phyloP scores from a whole-genome alignment of 495 filamentous ascomycete species.

The Penicillium verhagenii region DNA sequence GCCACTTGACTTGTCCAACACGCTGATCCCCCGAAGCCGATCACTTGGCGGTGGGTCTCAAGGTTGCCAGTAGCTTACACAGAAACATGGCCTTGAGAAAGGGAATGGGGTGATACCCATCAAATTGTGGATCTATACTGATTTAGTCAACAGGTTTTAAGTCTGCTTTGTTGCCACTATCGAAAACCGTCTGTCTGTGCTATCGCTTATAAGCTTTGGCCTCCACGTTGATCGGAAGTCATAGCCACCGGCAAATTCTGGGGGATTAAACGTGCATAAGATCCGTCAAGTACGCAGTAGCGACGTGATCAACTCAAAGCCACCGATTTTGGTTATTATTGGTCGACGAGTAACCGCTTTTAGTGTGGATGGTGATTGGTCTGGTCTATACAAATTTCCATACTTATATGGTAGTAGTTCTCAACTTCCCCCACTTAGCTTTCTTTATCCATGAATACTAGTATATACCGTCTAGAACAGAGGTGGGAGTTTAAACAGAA shows the following conservation, averaged over 20 bases:
- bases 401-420: no score
- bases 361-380: neutral
- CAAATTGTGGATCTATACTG: neutral
- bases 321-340: neutral
- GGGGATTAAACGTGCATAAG: neutral
- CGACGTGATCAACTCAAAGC: neutral
- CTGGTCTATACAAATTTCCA: neutral
- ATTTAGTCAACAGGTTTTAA: neutral
- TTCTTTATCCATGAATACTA: no score
- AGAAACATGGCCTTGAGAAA: neutral
- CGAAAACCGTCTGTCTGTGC: neutral
- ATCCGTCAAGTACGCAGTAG: neutral
- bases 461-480: no score
- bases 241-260: neutral
- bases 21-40: neutral
- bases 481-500: no score
- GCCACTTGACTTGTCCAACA: neutral
- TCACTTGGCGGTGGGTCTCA: neutral
- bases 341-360: neutral
- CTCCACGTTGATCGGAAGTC: no score
- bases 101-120: neutral
- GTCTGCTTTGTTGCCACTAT: neutral
- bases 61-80: neutral
- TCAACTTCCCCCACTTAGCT: no score
- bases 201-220: neutral